These are phyloP conservation scores for Parathielavia hyrcaniae DNA, from an alignment of 495 filamentous ascomycete genomes.

Conservation along the genomic window DNA sequence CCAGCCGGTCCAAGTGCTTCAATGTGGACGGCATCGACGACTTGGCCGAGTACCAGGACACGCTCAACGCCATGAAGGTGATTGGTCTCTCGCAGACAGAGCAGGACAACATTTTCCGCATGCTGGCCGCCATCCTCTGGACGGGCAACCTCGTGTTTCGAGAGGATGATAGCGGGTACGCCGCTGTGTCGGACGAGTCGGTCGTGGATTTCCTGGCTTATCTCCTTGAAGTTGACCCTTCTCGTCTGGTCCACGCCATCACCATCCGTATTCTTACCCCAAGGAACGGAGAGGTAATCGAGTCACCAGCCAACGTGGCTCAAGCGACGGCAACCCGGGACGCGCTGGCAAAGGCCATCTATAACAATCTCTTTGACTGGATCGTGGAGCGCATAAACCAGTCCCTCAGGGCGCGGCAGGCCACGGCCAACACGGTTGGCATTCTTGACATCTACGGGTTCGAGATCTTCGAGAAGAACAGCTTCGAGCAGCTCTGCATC, in stretches of 20 bases:
- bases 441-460: slow-evolving; percentile 99
- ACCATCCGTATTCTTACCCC: slow-evolving; percentile 88
- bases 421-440: slow-evolving; percentile 77
- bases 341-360: slow-evolving; percentile 89
- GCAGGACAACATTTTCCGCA: slow-evolving; percentile 95
- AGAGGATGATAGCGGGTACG: slow-evolving; percentile 87
- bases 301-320: slow-evolving; percentile 82
- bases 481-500: slow-evolving; percentile 98
- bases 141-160: slow-evolving; percentile 84
- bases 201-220: slow-evolving; percentile 93
- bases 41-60: slow-evolving; percentile 81
- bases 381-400: slow-evolving; percentile 90
- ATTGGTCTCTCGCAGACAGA: slow-evolving; percentile 85
- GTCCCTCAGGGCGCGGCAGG: slow-evolving; percentile 73
- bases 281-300: slow-evolving; percentile 76
- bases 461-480: slow-evolving; percentile 98
- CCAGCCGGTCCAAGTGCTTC: slow-evolving; percentile 86
- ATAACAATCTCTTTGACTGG: slow-evolving; percentile 98
- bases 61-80: slow-evolving; percentile 86
- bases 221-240: slow-evolving; percentile 78
- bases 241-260: slow-evolving; percentile 77
- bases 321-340: slow-evolving; percentile 93
- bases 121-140: slow-evolving; percentile 91
- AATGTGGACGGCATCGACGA: slow-evolving; percentile 94
- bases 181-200: slow-evolving; percentile 74